Base-by-base conservation (phyloP, 768 basidiomycete genomes). In the Amanita subjunquillea region DNA sequence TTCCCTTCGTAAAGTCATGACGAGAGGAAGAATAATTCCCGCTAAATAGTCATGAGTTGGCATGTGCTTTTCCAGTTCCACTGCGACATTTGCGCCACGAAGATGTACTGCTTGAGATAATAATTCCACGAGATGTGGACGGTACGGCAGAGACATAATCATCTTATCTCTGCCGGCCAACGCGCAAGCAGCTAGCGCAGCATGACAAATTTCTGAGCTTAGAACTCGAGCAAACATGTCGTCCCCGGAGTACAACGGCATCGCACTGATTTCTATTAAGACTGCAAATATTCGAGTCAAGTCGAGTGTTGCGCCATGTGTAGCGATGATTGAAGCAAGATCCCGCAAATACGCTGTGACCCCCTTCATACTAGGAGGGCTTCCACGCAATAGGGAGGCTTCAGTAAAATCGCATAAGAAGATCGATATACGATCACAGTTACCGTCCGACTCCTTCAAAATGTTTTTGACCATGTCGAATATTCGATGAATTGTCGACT, bases 1-100 rank as follows among this genome's bases (percentile, higher is more conserved):
- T 9, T 74, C 66, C 0, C 79, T 80, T 59, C 76, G 76, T 58
- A 88, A 65, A 1, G 67, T 62, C 45, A 85, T 58, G 7, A 72
- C 69, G 6, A 90, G 68, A 12, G 85, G 87, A 6, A 88, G 67
- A 8, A 89, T 65, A 8, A 91, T 64, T 0, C 78, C 77, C 4
- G 78, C 71, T n/a, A 88, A 70, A 60, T 82, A 84, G 39, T 77
- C 73, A 56, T 82, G 73, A 1, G 80, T 77, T 0, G 82, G 74
- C 0, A 65, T 60, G 17, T 73, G 75, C 55, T 74, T 76, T 59
- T 81, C 82, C 20, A 91, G 57, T 57, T 80, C 73, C 0, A 69
- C 65, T 20, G 87, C 65, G 7, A 82, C 66, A 55, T 85, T 79
- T 1, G 68, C 70, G 4, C 73, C 76, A 10, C 66, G 71, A 32